Evolutionary conservation across 2,329 filamentous ascomycete genomes (phyloP).

Genomic region (Corniculantispora saksenae): DNA sequence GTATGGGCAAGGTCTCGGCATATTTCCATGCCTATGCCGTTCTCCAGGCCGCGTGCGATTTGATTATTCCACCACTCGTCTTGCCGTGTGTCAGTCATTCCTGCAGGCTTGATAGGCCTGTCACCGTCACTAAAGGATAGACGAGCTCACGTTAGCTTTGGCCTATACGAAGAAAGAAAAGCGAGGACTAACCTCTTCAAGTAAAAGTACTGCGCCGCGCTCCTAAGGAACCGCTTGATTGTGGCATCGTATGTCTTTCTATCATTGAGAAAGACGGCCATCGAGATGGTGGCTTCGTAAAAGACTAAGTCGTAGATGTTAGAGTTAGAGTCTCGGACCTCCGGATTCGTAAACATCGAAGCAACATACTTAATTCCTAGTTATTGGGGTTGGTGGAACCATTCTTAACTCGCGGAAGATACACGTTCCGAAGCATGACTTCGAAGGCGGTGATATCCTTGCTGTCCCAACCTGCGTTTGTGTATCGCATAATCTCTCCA

Average conservation of each 20-base stretch:
- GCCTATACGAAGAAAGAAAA: conserved; percentile 15
- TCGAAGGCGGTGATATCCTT: conserved; percentile 16
- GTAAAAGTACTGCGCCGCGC: conserved; percentile 29
- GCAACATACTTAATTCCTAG: background rate
- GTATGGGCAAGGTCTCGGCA: conserved; percentile 23
- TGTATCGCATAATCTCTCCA: conserved; percentile 29
- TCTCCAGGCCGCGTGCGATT: conserved; percentile 15
- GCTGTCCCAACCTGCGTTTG: conserved; percentile 27
- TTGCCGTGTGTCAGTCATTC: conserved; percentile 3
- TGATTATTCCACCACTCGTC: conserved; percentile 24
- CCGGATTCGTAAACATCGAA: too few species aligned
- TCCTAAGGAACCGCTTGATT: conserved; percentile 24
- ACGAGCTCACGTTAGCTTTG: background rate
- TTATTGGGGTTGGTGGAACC: background rate
- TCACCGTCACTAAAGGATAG: background rate
- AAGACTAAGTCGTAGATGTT: background rate
- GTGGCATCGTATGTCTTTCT: conserved; percentile 23
- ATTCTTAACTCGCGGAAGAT: background rate
- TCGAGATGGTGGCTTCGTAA: conserved; percentile 26
- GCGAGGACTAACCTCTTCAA: conserved; percentile 23
- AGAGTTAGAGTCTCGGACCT: background rate
- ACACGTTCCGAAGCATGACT: background rate
- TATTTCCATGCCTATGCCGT: background rate
- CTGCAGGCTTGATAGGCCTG: background rate
- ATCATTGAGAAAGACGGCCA: conserved; percentile 28